These are phyloP conservation scores for Chaetomiaceae sp. DNA, from an alignment of 2,329 filamentous ascomycete species.

Conservation along the genomic window DNA sequence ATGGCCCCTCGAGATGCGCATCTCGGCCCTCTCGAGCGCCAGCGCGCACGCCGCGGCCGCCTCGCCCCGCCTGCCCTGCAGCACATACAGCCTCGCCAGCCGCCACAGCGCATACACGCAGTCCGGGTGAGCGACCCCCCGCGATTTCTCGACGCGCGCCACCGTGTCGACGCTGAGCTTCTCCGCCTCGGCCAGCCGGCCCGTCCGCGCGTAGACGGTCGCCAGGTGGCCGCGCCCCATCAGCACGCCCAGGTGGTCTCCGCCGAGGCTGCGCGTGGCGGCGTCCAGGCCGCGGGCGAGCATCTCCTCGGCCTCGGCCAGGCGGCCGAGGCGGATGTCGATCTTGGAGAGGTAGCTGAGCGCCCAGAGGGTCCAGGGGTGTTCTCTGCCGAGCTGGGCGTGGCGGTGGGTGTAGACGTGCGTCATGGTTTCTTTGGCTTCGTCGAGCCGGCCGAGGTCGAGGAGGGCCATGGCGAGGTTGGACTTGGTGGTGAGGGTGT, in stretches of 20 bases:
- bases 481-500: neutral
- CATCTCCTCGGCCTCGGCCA: neutral
- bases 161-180: neutral
- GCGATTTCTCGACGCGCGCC: neutral
- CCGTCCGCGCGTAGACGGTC: neutral
- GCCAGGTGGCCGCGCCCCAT: constrained; percentile 2
- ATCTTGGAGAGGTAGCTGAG: constrained; percentile 7
- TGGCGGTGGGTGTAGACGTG: neutral
- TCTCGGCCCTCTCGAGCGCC: neutral
- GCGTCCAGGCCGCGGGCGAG: neutral
- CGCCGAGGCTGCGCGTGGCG: neutral
- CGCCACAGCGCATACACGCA: neutral
- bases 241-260: neutral
- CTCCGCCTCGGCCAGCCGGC: neutral
- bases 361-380: constrained; percentile 2
- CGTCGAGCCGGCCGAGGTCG: neutral
- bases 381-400: neutral
- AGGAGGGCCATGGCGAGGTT: constrained; percentile 1
- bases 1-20: neutral
- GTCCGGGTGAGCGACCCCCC: neutral
- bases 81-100: neutral
- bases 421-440: neutral
- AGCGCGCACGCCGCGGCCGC: neutral
- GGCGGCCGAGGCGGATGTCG: neutral
- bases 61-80: neutral